Conservation (phyloP, 208 protist genomes). For the Leishmania tropica region DNA sequence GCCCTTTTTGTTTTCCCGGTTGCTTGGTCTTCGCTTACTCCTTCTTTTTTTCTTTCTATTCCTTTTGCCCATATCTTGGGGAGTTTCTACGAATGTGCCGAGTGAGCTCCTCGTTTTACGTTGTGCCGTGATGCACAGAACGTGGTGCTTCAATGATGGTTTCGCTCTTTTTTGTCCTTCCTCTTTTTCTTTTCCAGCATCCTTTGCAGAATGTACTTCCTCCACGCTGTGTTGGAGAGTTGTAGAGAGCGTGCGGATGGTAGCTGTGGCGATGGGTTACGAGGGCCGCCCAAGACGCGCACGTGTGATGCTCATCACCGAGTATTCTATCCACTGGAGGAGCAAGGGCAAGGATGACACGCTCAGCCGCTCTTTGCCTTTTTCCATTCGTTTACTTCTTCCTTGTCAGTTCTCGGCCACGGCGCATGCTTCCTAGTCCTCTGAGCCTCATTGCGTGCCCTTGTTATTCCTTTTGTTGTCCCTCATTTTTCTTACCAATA, state of each 20-base stretch:
- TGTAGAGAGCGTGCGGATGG: slow-evolving; percentile 1
- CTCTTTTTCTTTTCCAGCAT: background rate
- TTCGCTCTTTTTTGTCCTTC: background rate
- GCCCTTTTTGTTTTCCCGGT: background rate
- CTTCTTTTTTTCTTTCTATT: background rate
- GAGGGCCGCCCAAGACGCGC: background rate
- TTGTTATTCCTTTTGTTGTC: background rate
- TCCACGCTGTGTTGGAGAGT: background rate
- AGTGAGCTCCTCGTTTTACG: background rate
- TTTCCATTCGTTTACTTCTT: slow-evolving; percentile 11
- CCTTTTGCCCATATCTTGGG: background rate
- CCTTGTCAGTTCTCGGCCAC: background rate
- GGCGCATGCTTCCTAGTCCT: background rate
- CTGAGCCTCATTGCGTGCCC: background rate
- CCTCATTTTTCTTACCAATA: background rate
- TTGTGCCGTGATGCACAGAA: background rate
- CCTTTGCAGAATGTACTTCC: background rate
- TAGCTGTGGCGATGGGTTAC: background rate
- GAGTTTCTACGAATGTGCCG: background rate
- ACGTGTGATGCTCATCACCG: background rate
- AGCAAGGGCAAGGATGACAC: background rate
- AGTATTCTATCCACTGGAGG: background rate
- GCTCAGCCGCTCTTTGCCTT: background rate
- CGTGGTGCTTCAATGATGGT: background rate
- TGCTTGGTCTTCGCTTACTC: background rate